Evolutionary conservation across 345 rosid genomes (phyloP).

Genomic region (Sonneratia alba): DNA sequence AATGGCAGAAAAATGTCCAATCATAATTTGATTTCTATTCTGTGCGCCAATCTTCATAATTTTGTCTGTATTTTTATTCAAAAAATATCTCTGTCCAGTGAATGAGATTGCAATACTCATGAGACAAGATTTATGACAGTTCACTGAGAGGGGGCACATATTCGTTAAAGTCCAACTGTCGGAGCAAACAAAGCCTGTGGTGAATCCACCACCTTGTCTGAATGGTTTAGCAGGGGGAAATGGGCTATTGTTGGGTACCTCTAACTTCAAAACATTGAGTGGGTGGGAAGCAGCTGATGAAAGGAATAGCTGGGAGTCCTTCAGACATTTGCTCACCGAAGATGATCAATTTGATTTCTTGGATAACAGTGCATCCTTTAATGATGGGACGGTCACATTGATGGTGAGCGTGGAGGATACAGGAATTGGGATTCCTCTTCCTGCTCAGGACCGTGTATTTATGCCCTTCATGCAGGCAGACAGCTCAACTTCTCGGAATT

Average conservation of each 20-base stretch:
- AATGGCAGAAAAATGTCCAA: neutral
- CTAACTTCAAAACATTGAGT: slow-evolving; percentile 63
- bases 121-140: slow-evolving; percentile 34
- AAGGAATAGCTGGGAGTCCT: slow-evolving; percentile 74
- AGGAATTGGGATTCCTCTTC: slow-evolving; percentile 81
- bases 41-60: too few species aligned
- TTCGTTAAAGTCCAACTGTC: slow-evolving; percentile 81
- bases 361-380: slow-evolving; percentile 24
- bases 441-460: slow-evolving; percentile 81
- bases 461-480: slow-evolving; percentile 98
- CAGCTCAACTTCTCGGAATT: slow-evolving; percentile 83
- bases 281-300: slow-evolving; percentile 90
- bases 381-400: slow-evolving; percentile 36
- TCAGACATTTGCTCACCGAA: slow-evolving; percentile 47
- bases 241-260: slow-evolving; percentile 11
- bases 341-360: slow-evolving; percentile 44
- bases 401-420: slow-evolving; percentile 90
- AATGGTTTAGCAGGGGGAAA: slow-evolving; percentile 49
- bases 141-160: slow-evolving; percentile 90
- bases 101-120: slow-evolving; percentile 2
- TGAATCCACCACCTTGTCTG: slow-evolving; percentile 24
- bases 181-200: slow-evolving; percentile 37
- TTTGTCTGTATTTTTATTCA: too few species aligned
- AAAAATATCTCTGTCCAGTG: neutral
- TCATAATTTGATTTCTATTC: neutral